Evolutionary conservation across 176 grass and related monocot species (phyloP).

Genomic region (Zoysia japonica): DNA sequence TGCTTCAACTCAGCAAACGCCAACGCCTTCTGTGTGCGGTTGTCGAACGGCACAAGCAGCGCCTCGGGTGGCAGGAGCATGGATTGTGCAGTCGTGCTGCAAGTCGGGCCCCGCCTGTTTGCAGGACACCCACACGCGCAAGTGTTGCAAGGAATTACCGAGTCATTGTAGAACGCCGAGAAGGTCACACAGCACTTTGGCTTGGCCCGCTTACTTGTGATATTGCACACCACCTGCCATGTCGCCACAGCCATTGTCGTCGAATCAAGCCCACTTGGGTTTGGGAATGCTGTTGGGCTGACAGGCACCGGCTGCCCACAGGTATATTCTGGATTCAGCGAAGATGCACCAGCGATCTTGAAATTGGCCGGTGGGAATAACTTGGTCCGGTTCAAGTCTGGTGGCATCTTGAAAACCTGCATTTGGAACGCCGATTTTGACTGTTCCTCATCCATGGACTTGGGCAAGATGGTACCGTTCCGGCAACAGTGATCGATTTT

Average conservation of each 20-base stretch:
- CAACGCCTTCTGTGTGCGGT: conserved; percentile 63
- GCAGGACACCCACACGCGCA: conserved; percentile 79
- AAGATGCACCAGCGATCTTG: conserved; percentile 64
- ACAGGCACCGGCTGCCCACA: conserved; percentile 64
- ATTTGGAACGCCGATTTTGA: conserved; percentile 89
- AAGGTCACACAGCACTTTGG: conserved; percentile 96
- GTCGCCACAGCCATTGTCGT: conserved; percentile 51
- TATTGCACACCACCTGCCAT: conserved; percentile 87
- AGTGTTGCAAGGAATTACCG: conserved; percentile 83
- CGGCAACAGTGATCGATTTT: conserved; percentile 74
- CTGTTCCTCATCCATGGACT: conserved; percentile 79
- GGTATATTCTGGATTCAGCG: conserved; percentile 72
- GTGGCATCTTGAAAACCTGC: conserved; percentile 95
- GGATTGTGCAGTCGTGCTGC: conserved; percentile 68
- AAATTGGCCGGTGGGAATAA: conserved; percentile 70
- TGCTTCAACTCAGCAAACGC: conserved; percentile 87
- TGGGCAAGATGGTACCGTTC: conserved; percentile 88
- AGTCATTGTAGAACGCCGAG: conserved; percentile 88
- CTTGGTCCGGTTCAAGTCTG: conserved; percentile 72
- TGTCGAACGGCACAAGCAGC: conserved; percentile 81
- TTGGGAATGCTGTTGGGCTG: conserved; percentile 65
- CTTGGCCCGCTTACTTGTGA: conserved; percentile 49
- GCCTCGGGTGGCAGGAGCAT: conserved; percentile 77
- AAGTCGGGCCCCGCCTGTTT: conserved; percentile 51
- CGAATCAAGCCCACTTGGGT: conserved; percentile 70